Evolutionary conservation across 2,329 filamentous ascomycete genomes (phyloP).

Genomic region (Colletotrichum costaricense): DNA sequence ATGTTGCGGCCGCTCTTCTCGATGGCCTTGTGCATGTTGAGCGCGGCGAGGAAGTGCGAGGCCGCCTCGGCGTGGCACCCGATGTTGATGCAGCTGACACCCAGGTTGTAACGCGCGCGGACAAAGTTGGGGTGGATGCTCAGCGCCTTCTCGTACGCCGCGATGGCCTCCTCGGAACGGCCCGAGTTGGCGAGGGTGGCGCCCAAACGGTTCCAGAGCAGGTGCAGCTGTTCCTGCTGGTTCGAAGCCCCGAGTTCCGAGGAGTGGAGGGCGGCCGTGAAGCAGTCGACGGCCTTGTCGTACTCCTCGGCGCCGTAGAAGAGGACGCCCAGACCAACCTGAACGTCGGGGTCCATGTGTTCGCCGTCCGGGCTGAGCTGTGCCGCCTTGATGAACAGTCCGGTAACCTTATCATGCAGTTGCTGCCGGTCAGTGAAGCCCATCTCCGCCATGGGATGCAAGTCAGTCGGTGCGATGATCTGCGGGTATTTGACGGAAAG

Average conservation of each 20-base stretch:
- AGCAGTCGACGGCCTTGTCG: constrained; percentile 98
- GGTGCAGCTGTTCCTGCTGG: constrained; percentile 85
- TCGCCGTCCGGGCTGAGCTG: constrained; percentile 92
- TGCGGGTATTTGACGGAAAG: constrained; percentile 93
- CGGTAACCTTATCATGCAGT: constrained; percentile 90
- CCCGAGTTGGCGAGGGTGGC: constrained; percentile 96
- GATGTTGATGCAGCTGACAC: constrained; percentile 97
- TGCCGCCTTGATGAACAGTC: constrained; percentile 91
- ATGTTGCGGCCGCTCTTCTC: constrained; percentile 86
- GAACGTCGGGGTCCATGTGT: constrained; percentile 98
- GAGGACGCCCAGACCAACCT: constrained; percentile 94
- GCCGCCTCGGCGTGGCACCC: constrained; percentile 94
- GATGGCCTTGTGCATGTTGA: constrained; percentile 95
- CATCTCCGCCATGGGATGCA: constrained; percentile 83
- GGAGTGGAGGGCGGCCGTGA: constrained; percentile 88
- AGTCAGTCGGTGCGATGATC: constrained; percentile 77
- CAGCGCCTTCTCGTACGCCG: constrained; percentile 93
- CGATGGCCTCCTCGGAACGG: constrained; percentile 93
- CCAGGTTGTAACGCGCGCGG: constrained; percentile 94
- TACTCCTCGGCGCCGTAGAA: constrained; percentile 99
- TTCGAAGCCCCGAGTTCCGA: constrained; percentile 88
- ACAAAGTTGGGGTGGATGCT: constrained; percentile 96
- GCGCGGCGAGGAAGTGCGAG: constrained; percentile 88
- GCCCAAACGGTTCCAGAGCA: constrained; percentile 97
- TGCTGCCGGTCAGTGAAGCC: constrained; percentile 94